These are phyloP conservation scores for Talaromyces funiculosus DNA, from an alignment of 2,329 filamentous ascomycete species.

Conservation along the genomic window DNA sequence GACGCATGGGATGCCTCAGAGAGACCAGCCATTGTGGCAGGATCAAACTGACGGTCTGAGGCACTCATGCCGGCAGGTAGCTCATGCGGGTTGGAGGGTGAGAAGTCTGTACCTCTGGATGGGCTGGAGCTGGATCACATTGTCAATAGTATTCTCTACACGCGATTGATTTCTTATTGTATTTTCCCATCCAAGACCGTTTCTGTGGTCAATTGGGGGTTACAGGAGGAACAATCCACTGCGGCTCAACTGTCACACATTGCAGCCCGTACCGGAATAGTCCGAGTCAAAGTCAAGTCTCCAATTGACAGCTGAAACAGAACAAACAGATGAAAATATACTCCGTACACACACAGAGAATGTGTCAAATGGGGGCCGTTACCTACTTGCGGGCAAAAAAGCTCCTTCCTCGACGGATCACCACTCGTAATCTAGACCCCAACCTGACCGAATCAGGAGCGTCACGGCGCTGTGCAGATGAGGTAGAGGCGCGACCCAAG, in stretches of 20 bases:
- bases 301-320: neutral
- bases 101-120: neutral
- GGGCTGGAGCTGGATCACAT: constrained; percentile 9
- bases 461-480: constrained; percentile 8
- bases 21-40: constrained; percentile 34
- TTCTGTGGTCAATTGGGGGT: neutral
- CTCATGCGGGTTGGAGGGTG: constrained; percentile 7
- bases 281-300: neutral
- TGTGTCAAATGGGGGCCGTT: constrained; percentile 6
- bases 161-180: neutral
- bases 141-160: neutral
- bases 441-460: constrained; percentile 17
- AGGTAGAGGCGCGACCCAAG: constrained; percentile 17
- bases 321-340: neutral
- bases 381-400: constrained; percentile 31
- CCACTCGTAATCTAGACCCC: constrained; percentile 26
- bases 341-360: neutral
- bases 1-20: constrained; percentile 31
- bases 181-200: neutral
- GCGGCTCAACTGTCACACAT: neutral
- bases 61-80: constrained; percentile 23
- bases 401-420: constrained; percentile 33
- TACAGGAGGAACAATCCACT: neutral
- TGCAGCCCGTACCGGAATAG: neutral
- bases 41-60: constrained; percentile 29